phyloP scores from a whole-genome alignment of 768 basidiomycete genomes.

The Dioszegia aurantiaca region DNA sequence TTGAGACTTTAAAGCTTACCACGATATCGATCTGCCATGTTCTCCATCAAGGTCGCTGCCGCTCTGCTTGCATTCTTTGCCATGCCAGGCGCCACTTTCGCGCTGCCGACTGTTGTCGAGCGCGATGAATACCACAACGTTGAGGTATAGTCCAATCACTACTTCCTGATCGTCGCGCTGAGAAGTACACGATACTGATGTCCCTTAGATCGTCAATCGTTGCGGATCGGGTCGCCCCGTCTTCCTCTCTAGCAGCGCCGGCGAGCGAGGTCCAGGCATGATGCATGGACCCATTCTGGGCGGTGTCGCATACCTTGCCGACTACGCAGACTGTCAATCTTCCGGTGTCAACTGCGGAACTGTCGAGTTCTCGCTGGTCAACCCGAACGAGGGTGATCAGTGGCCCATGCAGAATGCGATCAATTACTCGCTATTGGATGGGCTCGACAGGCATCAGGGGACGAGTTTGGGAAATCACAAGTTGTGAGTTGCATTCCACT shows the following conservation, averaged over 20 bases:
- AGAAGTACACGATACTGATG: not conserved
- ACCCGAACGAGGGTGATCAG: constrained; percentile 4
- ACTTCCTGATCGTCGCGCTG: too few species aligned
- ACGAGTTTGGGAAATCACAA: constrained; percentile 19
- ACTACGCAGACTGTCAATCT: constrained; percentile 10
- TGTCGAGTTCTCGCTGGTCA: constrained; percentile 28
- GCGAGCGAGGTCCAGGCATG: constrained; percentile 9
- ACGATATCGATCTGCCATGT: not conserved
- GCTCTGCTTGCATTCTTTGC: not conserved
- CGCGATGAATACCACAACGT: constrained; percentile 1
- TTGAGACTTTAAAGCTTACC: too few species aligned
- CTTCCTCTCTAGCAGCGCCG: constrained; percentile 14
- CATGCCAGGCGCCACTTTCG: not conserved
- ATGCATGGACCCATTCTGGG: constrained; percentile 23
- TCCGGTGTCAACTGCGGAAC: constrained; percentile 26
- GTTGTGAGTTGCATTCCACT: constrained; percentile 18
- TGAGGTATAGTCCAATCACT: constrained; percentile 4
- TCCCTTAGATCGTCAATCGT: constrained; percentile 21
- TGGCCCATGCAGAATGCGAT: constrained; percentile 14
- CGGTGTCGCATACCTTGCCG: constrained; percentile 24
- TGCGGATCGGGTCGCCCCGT: constrained; percentile 24
- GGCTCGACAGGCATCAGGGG: not conserved
- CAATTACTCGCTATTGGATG: constrained; percentile 24
- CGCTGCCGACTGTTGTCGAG: not conserved
- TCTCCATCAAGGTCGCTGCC: too few species aligned